Percentiles rank a stretch among this genome's conserved stretches.
These are phyloP conservation scores for Isoetes taiwanensis DNA, from an alignment of 75 land plant species.

Conservation along the genomic window DNA sequence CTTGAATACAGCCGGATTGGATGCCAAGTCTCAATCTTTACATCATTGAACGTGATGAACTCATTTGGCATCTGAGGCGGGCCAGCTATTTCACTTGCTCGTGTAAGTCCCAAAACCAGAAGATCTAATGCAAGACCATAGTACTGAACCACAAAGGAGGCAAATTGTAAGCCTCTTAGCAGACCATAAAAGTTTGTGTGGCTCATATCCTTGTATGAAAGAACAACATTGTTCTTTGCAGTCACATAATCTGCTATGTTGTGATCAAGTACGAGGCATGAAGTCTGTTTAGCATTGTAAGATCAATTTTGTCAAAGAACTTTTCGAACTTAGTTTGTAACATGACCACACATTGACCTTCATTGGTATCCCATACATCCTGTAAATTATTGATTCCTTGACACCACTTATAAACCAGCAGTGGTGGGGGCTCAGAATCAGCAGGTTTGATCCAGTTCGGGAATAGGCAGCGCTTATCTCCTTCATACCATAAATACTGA, in stretches of 20 bases:
- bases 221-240: slow-evolving; percentile 4
- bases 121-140: background rate
- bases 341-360: slow-evolving; percentile 3
- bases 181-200: slow-evolving; percentile 2
- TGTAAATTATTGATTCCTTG: slow-evolving; percentile 6
- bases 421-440: slow-evolving; percentile 5
- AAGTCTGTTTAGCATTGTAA: slow-evolving; percentile 2
- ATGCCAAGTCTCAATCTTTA: background rate
- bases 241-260: slow-evolving; percentile 8
- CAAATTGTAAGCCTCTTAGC: background rate
- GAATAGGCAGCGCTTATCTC: background rate
- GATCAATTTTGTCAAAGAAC: slow-evolving; percentile 1
- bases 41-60: slow-evolving; percentile 2
- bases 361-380: background rate
- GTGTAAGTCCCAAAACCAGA: background rate
- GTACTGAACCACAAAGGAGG: slow-evolving; percentile 6
- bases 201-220: slow-evolving; percentile 8
- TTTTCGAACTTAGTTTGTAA: slow-evolving; percentile 2
- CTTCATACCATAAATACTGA: slow-evolving; percentile 5
- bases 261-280: slow-evolving; percentile 3
- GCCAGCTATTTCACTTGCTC: slow-evolving; percentile 1
- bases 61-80: slow-evolving; percentile 2
- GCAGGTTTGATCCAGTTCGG: slow-evolving; percentile 4
- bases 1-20: slow-evolving; percentile 3
- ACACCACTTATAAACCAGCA: slow-evolving; percentile 4